Evolutionary conservation across 257 asterid genomes (phyloP), one percentile per base, ranked within the genome.

Genomic region (Thymus mandschuricus): DNA sequence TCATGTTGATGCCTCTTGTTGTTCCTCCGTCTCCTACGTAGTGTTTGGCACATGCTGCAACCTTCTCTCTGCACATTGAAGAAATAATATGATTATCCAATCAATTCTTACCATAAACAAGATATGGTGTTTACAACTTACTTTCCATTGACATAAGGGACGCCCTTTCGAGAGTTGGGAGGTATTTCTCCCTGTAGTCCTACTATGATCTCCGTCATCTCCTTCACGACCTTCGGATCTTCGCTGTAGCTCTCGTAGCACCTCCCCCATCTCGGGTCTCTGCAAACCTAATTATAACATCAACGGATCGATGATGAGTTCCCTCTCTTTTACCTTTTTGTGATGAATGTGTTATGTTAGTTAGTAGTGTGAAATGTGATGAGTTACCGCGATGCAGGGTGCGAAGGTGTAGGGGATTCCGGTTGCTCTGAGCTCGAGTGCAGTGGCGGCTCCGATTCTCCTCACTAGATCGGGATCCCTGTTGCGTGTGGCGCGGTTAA

Each of bases 1-100:
- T 84, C 70, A 45, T 48, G 40, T 84, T 84, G 49, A 81, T 81
- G 64, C 86, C 88, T 54, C 66, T 54, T 1, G 79, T 79, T 11
- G 88, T 84, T 62, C 88, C 88, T 63, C 88, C 88, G 65, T 84
- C 88, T 3, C 86, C 88, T 29, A 84, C 86, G 10, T 79, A 84
- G 73, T 84, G 84, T 46, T 84, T 84, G 45, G 86, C 84, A 52
- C 84, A 79, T 0, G 88, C 83, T 31, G 69, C 80, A 35, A 84
- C 88, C 60, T 84, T 84, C 5, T 71, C 0, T 38, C 88, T 81
- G 75, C 55, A 50, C n/a, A 51, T 15, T 38, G 3, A 38, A 43
- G 8, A 9, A 43, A 35, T 35, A 35, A 35, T 35, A 35, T 21
- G 21, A 21, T 35, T 35, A 35, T 35, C 40, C 40, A 3, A 35